Conservation (phyloP, 1,284 basidiomycete genomes). For the Cutaneotrichosporon mucoides region DNA sequence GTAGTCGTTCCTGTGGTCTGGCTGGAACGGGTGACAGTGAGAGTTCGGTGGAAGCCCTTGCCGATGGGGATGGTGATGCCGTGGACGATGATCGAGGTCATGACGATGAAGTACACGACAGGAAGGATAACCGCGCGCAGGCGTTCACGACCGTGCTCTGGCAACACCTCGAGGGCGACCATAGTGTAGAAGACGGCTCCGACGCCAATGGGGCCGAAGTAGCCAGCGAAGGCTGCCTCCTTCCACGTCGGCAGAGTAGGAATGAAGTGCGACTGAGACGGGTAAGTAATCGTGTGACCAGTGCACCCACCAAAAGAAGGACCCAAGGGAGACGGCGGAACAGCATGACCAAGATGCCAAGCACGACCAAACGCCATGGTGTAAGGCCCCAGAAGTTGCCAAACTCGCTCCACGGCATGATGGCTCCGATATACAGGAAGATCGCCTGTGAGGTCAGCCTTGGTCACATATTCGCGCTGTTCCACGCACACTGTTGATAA, state of each 20-base stretch:
- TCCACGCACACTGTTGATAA: conserved; percentile 49
- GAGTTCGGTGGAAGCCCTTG: conserved; percentile 20
- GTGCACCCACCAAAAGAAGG: conserved; percentile 55
- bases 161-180: conserved; percentile 51
- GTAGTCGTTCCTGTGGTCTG: not conserved
- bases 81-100: conserved; percentile 53
- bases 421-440: conserved; percentile 86
- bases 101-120: conserved; percentile 54
- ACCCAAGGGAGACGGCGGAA: conserved; percentile 76
- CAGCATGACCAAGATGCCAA: conserved; percentile 71
- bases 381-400: conserved; percentile 55
- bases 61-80: conserved; percentile 48
- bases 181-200: conserved; percentile 54
- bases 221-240: conserved; percentile 47
- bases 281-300: not conserved
- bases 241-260: conserved; percentile 41
- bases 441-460: conserved; percentile 32
- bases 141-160: conserved; percentile 45
- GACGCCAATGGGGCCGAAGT: conserved; percentile 50
- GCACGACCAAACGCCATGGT: conserved; percentile 75
- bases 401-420: conserved; percentile 67
- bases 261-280: conserved; percentile 34
- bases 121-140: conserved; percentile 50
- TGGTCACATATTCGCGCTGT: no score
- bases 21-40: conserved; percentile 11